phyloP scores from a whole-genome alignment of 2,329 filamentous ascomycete genomes.

The Fusarium sp. region DNA sequence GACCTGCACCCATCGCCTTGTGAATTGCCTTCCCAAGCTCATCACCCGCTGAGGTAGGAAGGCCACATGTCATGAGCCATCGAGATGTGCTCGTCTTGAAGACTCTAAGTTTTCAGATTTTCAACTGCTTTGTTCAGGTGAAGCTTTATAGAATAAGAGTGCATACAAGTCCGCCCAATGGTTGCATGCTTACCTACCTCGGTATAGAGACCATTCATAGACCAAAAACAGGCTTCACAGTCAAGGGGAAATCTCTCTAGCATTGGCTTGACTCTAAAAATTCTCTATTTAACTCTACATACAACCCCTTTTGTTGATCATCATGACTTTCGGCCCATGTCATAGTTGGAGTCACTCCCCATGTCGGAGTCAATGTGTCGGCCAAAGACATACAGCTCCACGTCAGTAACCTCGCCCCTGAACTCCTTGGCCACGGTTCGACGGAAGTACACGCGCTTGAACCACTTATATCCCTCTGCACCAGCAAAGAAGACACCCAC shows the following conservation, averaged over 20 bases:
- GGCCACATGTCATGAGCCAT: neutral
- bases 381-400: slow-evolving; percentile 38
- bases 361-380: slow-evolving; percentile 22
- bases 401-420: slow-evolving; percentile 34
- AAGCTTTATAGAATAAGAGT: neutral
- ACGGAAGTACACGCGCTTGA: slow-evolving; percentile 65
- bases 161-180: neutral
- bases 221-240: neutral
- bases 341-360: slow-evolving; percentile 18
- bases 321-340: slow-evolving; percentile 17
- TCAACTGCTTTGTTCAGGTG: neutral
- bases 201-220: neutral
- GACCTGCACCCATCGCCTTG: neutral
- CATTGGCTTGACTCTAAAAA: neutral
- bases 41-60: neutral
- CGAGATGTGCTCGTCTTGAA: neutral
- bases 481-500: slow-evolving; percentile 68
- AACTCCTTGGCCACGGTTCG: slow-evolving; percentile 37
- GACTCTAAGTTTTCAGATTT: too few relatives aligned
- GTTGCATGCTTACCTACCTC: neutral
- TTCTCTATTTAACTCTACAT: neutral
- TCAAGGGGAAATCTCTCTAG: neutral
- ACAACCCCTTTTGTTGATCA: neutral
- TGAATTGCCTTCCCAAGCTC: neutral
- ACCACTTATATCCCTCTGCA: slow-evolving; percentile 72